Conservation (phyloP, 2,329 filamentous ascomycete species). For the Colletotrichum salicis region DNA sequence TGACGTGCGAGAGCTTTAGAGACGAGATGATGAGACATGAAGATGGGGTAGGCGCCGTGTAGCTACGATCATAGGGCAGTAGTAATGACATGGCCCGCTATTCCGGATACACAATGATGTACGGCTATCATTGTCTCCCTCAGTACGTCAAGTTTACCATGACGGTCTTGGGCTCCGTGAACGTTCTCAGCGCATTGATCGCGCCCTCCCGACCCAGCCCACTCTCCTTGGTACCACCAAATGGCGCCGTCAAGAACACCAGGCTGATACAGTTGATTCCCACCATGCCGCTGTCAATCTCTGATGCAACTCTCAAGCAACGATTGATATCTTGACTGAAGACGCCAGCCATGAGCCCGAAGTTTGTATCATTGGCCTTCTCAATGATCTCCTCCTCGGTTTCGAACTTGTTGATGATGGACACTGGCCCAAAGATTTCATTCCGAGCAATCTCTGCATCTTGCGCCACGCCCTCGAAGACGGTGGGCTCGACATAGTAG, state of each 20-base stretch:
- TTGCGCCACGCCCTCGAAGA: slow-evolving; percentile 55
- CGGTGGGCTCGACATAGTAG: slow-evolving; percentile 57
- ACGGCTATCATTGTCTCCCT: background rate
- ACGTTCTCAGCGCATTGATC: slow-evolving; percentile 57
- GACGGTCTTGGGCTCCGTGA: slow-evolving; percentile 61
- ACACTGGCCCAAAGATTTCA: slow-evolving; percentile 69
- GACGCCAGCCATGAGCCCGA: slow-evolving; percentile 56
- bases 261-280: slow-evolving; percentile 68
- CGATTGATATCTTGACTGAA: slow-evolving; percentile 73
- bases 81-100: background rate
- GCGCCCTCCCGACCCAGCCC: slow-evolving; percentile 61
- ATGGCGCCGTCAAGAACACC: slow-evolving; percentile 53
- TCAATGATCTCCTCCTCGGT: slow-evolving; percentile 65
- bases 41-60: background rate
- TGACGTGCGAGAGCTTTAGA: background rate
- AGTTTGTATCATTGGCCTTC: slow-evolving; percentile 66
- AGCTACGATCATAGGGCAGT: background rate
- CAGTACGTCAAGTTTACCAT: slow-evolving; percentile 53
- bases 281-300: slow-evolving; percentile 75
- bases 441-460: slow-evolving; percentile 59
- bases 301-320: slow-evolving; percentile 64
- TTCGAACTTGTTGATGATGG: slow-evolving; percentile 65
- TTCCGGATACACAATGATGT: background rate
- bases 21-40: too few relatives aligned
- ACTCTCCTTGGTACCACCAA: slow-evolving; percentile 62